Base-by-base conservation (phyloP, 495 filamentous ascomycete genomes). In the Penicillium odoratum region DNA sequence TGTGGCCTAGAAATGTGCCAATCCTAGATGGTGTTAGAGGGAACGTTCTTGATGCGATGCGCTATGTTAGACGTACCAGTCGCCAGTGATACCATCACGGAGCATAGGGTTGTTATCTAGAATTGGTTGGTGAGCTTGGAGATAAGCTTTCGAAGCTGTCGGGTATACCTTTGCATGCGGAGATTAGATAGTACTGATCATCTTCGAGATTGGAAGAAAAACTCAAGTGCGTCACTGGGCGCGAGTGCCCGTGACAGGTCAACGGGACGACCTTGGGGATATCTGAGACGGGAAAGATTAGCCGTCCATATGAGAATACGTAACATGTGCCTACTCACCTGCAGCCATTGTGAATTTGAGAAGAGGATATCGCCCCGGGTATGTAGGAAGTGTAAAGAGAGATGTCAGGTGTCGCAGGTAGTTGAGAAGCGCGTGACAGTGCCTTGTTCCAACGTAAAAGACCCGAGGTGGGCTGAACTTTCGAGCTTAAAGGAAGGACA, bases 101-200 rank as follows among this genome's bases (percentile, higher is more conserved):
- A 98, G 89, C 93, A 98, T 98, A 34, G 94, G 94, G 71, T 97
- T 97, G 65, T 91, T 92, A 74, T 98, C 94, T 93, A 66, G 9
- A 1, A 26, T 40, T 18, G 28, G 16, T 64, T 34, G 49, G 13
- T 40, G n/a, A 40, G 38, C 38, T 40, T 40, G 13, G 38, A 13
- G 10, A 40, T 48, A n/a, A 21, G 26, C 34, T 4, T 40, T 9
- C 15, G 8, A 11, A 16, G 9, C 18, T 29, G 29, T 33, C 25
- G 34, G 7, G 53, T 68, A 55, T 73, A 95, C 92, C 92, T 83
- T 98, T 98, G 82, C 95, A 98, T 53, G 93, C 92, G n/a, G 93
- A 97, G 53, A 98, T 92, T 61, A 98, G 74, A 69, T 96, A 97
- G 73, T 96, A 98, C 59, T 88, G 84, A 49, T 93, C 88, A 48